Percentiles rank a stretch among this genome's conserved stretches.
These are phyloP conservation scores for Inosperma sp. DNA, from an alignment of 768 basidiomycete species.

Conservation along the genomic window DNA sequence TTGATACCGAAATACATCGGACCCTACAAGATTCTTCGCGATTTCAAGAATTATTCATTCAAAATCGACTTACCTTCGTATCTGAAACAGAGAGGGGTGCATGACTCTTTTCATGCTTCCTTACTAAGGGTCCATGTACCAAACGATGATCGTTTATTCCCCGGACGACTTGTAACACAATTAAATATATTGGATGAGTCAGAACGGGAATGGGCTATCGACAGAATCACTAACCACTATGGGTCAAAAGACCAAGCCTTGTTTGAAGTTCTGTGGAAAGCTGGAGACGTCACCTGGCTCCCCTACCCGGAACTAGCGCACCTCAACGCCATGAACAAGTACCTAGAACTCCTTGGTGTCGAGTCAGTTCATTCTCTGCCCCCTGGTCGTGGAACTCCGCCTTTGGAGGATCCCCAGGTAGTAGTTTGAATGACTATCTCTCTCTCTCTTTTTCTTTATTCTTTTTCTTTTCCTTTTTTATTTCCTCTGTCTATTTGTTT, in stretches of 20 bases:
- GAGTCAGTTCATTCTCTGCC: neutral
- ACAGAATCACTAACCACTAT: slow-evolving; percentile 19
- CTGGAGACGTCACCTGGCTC: slow-evolving; percentile 16
- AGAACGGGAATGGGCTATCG: slow-evolving; percentile 23
- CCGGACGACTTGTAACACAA: slow-evolving; percentile 21
- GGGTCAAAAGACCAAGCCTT: slow-evolving; percentile 9
- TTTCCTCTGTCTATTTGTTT: no score
- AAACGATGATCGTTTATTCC: slow-evolving; percentile 34
- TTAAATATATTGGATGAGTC: slow-evolving; percentile 6
- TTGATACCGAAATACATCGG: slow-evolving; percentile 19
- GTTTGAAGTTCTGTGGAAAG: slow-evolving; percentile 18
- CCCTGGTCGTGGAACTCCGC: neutral
- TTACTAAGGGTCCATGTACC: slow-evolving; percentile 24
- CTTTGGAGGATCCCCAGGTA: no score
- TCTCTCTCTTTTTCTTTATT: no score
- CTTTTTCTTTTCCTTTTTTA: no score
- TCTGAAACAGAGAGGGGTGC: slow-evolving; percentile 20
- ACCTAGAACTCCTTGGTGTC: slow-evolving; percentile 29
- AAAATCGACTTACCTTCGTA: slow-evolving; percentile 6
- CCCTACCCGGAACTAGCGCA: slow-evolving; percentile 21
- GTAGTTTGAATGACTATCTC: no score
- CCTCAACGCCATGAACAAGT: slow-evolving; percentile 20
- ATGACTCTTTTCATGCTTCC: slow-evolving; percentile 27
- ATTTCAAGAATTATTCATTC: slow-evolving; percentile 12
- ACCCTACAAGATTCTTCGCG: slow-evolving; percentile 12